Conservation (phyloP, 352 stramenopile species). For the Phytopythium boreale region DNA sequence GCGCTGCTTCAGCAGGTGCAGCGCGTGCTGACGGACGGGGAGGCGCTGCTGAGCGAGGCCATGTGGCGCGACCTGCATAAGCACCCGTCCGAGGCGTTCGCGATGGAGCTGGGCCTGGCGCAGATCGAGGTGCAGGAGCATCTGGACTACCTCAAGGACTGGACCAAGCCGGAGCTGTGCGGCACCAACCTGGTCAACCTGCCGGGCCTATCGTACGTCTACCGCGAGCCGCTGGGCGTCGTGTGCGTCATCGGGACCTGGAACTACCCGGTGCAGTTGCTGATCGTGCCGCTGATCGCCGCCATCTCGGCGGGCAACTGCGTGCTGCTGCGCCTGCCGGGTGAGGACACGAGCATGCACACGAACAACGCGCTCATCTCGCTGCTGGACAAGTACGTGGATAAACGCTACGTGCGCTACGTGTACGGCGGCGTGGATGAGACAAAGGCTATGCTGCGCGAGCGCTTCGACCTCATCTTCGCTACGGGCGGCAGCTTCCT, state of each 20-base stretch:
- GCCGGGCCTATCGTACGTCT: slow-evolving; percentile 59
- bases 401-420: slow-evolving; percentile 70
- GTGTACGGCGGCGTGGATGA: slow-evolving; percentile 83
- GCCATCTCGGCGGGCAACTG: slow-evolving; percentile 91
- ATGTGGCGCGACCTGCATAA: slow-evolving; percentile 72
- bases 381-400: slow-evolving; percentile 75
- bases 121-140: slow-evolving; percentile 70
- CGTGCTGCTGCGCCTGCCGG: slow-evolving; percentile 90
- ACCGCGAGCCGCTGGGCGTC: slow-evolving; percentile 72
- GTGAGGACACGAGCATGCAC: slow-evolving; percentile 74
- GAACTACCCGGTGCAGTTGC: slow-evolving; percentile 90
- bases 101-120: slow-evolving; percentile 49
- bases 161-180: slow-evolving; percentile 45
- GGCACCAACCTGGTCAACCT: slow-evolving; percentile 58
- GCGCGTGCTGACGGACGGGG: slow-evolving; percentile 46
- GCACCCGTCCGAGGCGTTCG: slow-evolving; percentile 59
- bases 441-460: slow-evolving; percentile 73
- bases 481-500: slow-evolving; percentile 67
- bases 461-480: slow-evolving; percentile 86
- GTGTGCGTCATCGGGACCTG: slow-evolving; percentile 90
- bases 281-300: slow-evolving; percentile 71
- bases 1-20: slow-evolving; percentile 48
- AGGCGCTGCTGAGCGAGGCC: slow-evolving; percentile 39
- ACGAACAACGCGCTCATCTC: slow-evolving; percentile 45
- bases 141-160: slow-evolving; percentile 73